Conservation (phyloP, 345 rosid species). For the Raphanus raphanistrum region DNA sequence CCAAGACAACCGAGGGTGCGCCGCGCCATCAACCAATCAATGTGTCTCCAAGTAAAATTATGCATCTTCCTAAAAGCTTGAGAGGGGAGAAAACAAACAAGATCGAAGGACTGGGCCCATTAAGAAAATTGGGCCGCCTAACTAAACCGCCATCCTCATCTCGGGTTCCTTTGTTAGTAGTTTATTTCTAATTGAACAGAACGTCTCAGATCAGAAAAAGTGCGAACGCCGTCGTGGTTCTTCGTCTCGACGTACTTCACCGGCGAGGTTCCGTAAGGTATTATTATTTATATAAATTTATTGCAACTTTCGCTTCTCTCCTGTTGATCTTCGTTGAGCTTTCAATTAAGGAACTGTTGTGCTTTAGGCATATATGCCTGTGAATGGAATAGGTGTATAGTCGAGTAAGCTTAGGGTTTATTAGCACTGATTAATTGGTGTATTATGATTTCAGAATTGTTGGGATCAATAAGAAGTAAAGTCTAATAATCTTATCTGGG, state of each 20-base stretch:
- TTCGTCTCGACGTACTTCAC: not conserved
- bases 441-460: not conserved
- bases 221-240: not conserved
- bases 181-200: too few species aligned
- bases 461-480: not conserved
- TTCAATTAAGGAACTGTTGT: not conserved
- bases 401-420: slow-evolving; percentile 21
- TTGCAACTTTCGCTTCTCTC: not conserved
- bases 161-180: not conserved
- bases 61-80: not conserved
- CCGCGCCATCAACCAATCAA: not conserved
- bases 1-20: too few species aligned
- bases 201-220: not conserved
- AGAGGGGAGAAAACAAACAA: not conserved
- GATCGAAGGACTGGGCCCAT: slow-evolving; percentile 2
- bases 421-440: not conserved
- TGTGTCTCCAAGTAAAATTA: not conserved
- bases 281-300: too few species aligned
- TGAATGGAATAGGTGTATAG: not conserved
- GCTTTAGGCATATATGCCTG: not conserved
- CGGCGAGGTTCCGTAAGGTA: slow-evolving; percentile 1
- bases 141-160: not conserved
- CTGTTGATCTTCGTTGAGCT: not conserved
- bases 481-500: not conserved
- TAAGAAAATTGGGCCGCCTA: not conserved